phyloP scores from a whole-genome alignment of 768 basidiomycete genomes.

The Coprinellus micaceus region DNA sequence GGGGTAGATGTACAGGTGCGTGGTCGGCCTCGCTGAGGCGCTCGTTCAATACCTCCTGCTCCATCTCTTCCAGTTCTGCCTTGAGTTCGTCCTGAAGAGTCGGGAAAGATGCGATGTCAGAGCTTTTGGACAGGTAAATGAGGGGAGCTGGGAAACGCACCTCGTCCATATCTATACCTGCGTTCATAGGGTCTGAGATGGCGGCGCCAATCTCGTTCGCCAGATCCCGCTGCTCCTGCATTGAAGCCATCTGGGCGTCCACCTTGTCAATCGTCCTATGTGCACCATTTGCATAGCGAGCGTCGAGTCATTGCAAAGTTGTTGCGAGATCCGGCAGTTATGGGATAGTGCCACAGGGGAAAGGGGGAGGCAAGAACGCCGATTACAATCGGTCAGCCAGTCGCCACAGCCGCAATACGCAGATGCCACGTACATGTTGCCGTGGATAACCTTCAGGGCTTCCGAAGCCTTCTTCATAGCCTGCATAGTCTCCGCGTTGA shows the following conservation, averaged over 20 bases:
- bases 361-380: background rate
- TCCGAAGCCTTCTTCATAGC: constrained; percentile 96
- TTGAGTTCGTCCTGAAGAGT: constrained; percentile 66
- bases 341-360: too few species aligned
- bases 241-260: constrained; percentile 81
- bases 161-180: constrained; percentile 64
- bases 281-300: too few species aligned
- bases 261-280: constrained; percentile 81
- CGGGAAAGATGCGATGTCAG: background rate
- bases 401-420: background rate
- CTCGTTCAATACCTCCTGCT: constrained; percentile 85
- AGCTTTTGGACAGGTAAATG: background rate
- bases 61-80: constrained; percentile 78
- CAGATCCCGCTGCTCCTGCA: constrained; percentile 87
- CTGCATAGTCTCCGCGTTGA: constrained; percentile 95
- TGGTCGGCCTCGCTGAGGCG: constrained; percentile 83
- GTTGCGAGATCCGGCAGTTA: background rate
- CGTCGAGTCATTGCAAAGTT: too few species aligned
- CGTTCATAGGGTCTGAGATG: constrained; percentile 68
- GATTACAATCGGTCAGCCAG: background rate
- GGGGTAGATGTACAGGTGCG: constrained; percentile 82
- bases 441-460: constrained; percentile 87
- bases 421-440: constrained; percentile 65
- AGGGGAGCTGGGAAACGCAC: constrained; percentile 38
- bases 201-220: constrained; percentile 90